Conservation (phyloP, 2,329 filamentous ascomycete species). For the Aspergillus fructus region DNA sequence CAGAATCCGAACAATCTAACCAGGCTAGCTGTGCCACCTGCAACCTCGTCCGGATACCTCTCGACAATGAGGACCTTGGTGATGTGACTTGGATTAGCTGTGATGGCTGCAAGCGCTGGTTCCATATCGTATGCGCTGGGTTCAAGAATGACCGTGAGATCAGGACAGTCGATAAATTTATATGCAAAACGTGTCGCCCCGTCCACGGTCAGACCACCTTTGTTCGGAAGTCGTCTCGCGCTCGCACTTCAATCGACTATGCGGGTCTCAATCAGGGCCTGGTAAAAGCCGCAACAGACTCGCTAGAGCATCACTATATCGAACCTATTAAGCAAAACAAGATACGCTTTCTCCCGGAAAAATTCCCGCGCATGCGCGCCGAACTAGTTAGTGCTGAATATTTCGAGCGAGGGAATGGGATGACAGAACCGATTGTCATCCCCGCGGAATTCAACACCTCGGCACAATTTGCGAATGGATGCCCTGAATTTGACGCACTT, state of each 20-base stretch:
- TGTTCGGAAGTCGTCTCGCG: constrained; percentile 65
- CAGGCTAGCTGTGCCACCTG: constrained; percentile 58
- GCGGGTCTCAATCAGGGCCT: constrained; percentile 66
- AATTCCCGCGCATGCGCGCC: constrained; percentile 63
- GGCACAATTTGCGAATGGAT: constrained; percentile 36
- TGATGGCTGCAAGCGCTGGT: constrained; percentile 68
- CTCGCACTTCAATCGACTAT: constrained; percentile 67
- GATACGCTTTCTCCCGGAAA: constrained; percentile 60
- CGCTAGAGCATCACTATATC: constrained; percentile 67
- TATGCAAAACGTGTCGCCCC: constrained; percentile 60
- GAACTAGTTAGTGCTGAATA: constrained; percentile 64
- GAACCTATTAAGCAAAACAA: constrained; percentile 65
- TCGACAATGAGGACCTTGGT: constrained; percentile 54
- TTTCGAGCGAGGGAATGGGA: constrained; percentile 62
- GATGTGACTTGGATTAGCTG: constrained; percentile 64
- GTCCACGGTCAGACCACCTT: constrained; percentile 64
- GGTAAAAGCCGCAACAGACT: constrained; percentile 64
- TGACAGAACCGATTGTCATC: constrained; percentile 66
- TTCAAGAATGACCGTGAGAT: constrained; percentile 65
- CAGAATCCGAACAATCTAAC: constrained; percentile 26
- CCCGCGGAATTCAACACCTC: constrained; percentile 61
- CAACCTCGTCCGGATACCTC: constrained; percentile 53
- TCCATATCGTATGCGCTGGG: constrained; percentile 66
- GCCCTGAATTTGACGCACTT: constrained; percentile 28
- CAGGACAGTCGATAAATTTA: constrained; percentile 67